A percentile compares a stretch with the other conserved stretches of the same genome.
phyloP scores from a whole-genome alignment of 805 yeast species.

The Yarrowia porcina region DNA sequence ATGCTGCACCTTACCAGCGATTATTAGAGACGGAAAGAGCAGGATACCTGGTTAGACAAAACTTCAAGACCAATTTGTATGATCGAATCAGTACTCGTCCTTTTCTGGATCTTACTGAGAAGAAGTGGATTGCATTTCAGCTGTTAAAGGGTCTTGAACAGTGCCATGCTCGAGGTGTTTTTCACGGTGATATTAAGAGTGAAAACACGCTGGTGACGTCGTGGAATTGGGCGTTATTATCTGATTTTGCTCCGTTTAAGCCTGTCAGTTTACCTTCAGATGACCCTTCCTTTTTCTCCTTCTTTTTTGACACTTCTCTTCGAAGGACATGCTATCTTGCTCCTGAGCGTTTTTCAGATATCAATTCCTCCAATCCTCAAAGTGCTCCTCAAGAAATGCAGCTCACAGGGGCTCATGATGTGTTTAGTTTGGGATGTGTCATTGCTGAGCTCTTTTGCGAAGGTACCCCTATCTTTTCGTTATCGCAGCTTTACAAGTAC shows the following conservation, averaged over 20 bases:
- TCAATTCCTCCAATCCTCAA: conserved; percentile 13
- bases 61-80: conserved; percentile 72
- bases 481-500: conserved; percentile 83
- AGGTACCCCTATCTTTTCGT: conserved; percentile 80
- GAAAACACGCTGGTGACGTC: conserved; percentile 85
- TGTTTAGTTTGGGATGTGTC: conserved; percentile 60
- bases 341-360: conserved; percentile 71
- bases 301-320: conserved; percentile 87
- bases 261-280: conserved; percentile 86
- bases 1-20: conserved; percentile 66
- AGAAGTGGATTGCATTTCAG: conserved; percentile 81
- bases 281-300: conserved; percentile 87
- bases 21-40: conserved; percentile 88
- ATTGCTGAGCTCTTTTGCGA: conserved; percentile 86
- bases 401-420: conserved; percentile 51
- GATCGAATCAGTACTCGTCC: conserved; percentile 86
- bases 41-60: conserved; percentile 83
- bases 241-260: conserved; percentile 83
- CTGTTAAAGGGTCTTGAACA: conserved; percentile 58
- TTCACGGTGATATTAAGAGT: conserved; percentile 88
- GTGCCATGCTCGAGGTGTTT: conserved; percentile 59
- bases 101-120: conserved; percentile 74
- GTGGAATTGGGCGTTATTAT: conserved; percentile 79
- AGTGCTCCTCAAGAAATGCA: conserved; percentile 34
- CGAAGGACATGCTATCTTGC: conserved; percentile 88